Evolutionary conservation across 345 rosid species (phyloP), one percentile per base, ranked within the genome.

Genomic region (Euphorbia tirucalli): DNA sequence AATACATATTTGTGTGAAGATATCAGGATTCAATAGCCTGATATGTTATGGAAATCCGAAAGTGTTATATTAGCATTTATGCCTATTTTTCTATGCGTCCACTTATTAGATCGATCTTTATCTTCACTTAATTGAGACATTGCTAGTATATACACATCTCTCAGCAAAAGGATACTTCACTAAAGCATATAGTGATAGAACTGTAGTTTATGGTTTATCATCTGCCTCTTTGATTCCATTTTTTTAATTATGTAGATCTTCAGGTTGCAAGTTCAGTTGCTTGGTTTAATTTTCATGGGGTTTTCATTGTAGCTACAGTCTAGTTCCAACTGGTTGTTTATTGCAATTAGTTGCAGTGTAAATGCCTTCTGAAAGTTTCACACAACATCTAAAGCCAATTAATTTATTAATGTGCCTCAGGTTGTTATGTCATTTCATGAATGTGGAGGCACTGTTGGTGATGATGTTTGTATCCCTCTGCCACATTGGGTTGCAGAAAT

Each of bases 381-480:
- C 74, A 19, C 56, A 22, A 19, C 56, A 22, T 71, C 56, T 78
- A 72, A 65, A 37, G 52, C 63, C 57, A 59, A 28, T 35, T 76
- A 37, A 57, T 62, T 58, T 65, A 21, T 39, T 64, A 5, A 69
- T 55, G 50, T 76, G 61, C 52, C 43, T 50, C 89, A 96, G 99
- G 97, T 91, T 81, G 89, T 93, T 64, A 86, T 96, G 97, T 92
- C 97, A 50, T 94, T 94, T 82, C 97, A 94, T 85, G 97, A 90
- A 89, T 94, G 98, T 81, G 98, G 98, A 57, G 93, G 98, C 79
- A 91, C 93, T 77, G 93, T 93, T 74, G 96, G 98, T 72, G 99
- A 93, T 80, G 99, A 95, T 83, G 99, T 89, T 44, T 91, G 97
- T 75, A 89, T 95, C 78, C 99, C 98, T 54, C 86, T 95, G 71